Conservation (phyloP, 495 filamentous ascomycete genomes). For the Aspergillus incahuasiensis region DNA sequence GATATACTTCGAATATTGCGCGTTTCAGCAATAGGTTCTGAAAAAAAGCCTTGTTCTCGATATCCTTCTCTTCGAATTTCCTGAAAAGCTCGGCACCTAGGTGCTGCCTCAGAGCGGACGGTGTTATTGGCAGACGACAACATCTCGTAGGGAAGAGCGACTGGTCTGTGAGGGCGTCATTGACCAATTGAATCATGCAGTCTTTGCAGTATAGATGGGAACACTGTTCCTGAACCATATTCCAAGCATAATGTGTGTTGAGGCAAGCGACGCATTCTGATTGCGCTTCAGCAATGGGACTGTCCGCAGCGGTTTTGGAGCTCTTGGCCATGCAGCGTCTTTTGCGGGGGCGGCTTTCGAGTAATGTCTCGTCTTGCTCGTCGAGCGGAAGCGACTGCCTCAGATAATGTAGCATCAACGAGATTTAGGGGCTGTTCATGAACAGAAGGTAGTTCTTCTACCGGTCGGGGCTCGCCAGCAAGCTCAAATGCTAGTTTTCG, state of each 20-base stretch:
- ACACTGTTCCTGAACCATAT: slow-evolving; percentile 24
- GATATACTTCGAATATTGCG: slow-evolving; percentile 27
- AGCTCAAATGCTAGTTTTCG: slow-evolving; percentile 1
- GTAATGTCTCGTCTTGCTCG: neutral
- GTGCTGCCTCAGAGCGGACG: slow-evolving; percentile 11
- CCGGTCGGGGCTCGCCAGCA: neutral
- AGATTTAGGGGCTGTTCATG: neutral
- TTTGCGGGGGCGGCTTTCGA: neutral
- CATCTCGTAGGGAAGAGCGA: slow-evolving; percentile 38
- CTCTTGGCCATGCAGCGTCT: neutral
- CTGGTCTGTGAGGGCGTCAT: slow-evolving; percentile 25
- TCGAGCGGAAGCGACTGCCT: neutral
- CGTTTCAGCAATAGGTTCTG: slow-evolving; percentile 27
- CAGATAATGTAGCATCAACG: neutral
- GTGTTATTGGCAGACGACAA: slow-evolving; percentile 25
- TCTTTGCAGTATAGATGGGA: slow-evolving; percentile 31
- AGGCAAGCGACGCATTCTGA: slow-evolving; percentile 15
- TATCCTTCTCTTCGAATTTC: slow-evolving; percentile 15
- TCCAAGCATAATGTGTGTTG: neutral
- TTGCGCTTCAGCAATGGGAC: neutral
- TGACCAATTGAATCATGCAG: slow-evolving; percentile 30
- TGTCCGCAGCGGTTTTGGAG: neutral
- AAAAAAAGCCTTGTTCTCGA: slow-evolving; percentile 25
- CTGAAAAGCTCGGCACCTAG: slow-evolving; percentile 11
- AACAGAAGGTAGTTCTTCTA: neutral